Percentiles rank a stretch among this genome's conserved stretches.
Evolutionary conservation across 2,329 filamentous ascomycete species (phyloP).

Genomic region (Sarocladiaceae sp.): DNA sequence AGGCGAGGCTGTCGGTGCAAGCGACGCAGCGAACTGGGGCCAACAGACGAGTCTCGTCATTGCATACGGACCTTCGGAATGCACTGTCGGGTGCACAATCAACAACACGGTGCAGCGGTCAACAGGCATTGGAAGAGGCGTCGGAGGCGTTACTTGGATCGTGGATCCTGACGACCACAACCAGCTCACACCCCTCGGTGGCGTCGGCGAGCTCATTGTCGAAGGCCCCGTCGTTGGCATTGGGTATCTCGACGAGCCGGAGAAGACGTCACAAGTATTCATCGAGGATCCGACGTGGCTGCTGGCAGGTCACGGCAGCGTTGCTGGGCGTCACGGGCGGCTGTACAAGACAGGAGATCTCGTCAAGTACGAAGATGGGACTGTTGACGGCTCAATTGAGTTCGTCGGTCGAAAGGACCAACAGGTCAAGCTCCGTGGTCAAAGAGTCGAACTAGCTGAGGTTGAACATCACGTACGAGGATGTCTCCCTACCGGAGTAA

Average conservation of each 20-base stretch:
- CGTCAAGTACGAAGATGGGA: conserved; percentile 46
- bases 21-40: conserved; percentile 42
- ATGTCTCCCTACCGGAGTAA: conserved; percentile 35
- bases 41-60: conserved; percentile 40
- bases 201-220: conserved; percentile 46
- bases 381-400: conserved; percentile 42
- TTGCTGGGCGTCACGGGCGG: conserved; percentile 32
- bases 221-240: conserved; percentile 55
- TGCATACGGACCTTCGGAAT: conserved; percentile 48
- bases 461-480: conserved; percentile 43
- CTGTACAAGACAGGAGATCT: conserved; percentile 57
- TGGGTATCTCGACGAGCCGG: conserved; percentile 53
- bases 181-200: conserved; percentile 39
- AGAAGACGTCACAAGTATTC: conserved; percentile 53
- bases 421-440: conserved; percentile 63
- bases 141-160: conserved; percentile 44
- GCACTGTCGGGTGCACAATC: conserved; percentile 45
- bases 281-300: conserved; percentile 50
- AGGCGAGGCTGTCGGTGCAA: conserved; percentile 46
- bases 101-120: conserved; percentile 35
- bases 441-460: conserved; percentile 54
- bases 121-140: conserved; percentile 42
- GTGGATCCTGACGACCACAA: conserved; percentile 42
- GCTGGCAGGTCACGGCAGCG: conserved; percentile 27
- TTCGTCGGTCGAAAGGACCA: conserved; percentile 60